Evolutionary conservation across 371 early-diverging fungal genomes (phyloP).

Genomic region (Apophysomyces elegans): DNA sequence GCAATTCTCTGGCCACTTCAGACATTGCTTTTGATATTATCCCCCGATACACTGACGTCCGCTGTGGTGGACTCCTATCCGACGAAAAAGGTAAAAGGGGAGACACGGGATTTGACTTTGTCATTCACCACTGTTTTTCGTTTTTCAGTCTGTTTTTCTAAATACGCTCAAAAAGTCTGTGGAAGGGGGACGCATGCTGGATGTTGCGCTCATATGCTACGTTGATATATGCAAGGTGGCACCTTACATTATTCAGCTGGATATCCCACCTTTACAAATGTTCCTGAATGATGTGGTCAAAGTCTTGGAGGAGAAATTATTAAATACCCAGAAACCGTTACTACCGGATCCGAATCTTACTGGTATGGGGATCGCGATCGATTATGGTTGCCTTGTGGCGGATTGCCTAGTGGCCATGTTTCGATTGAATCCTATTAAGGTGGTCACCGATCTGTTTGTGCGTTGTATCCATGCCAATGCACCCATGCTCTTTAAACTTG

Average conservation of each 20-base stretch:
- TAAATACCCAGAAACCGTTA: neutral
- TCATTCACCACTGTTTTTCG: neutral
- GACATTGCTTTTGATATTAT: constrained; percentile 73
- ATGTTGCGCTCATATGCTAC: constrained; percentile 72
- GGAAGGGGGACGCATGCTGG: constrained; percentile 55
- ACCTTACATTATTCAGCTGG: constrained; percentile 44
- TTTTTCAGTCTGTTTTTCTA: constrained; percentile 57
- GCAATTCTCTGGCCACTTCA: constrained; percentile 80
- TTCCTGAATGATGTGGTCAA: neutral
- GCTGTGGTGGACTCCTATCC: constrained; percentile 25
- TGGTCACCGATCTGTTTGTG: constrained; percentile 61
- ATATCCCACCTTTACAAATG: neutral
- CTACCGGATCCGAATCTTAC: neutral
- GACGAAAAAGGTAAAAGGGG: constrained; percentile 33
- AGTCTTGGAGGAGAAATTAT: neutral
- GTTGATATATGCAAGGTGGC: constrained; percentile 77
- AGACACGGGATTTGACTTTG: neutral
- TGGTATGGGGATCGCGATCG: constrained; percentile 45
- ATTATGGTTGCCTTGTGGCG: constrained; percentile 58
- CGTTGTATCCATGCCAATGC: constrained; percentile 57
- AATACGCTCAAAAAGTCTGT: constrained; percentile 65
- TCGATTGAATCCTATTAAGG: constrained; percentile 63
- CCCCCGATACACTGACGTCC: constrained; percentile 70
- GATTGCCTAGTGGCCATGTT: constrained; percentile 74
- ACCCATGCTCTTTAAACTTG: constrained; percentile 65